phyloP scores from a whole-genome alignment of 805 yeast species.

The Pichia occidentalis region DNA sequence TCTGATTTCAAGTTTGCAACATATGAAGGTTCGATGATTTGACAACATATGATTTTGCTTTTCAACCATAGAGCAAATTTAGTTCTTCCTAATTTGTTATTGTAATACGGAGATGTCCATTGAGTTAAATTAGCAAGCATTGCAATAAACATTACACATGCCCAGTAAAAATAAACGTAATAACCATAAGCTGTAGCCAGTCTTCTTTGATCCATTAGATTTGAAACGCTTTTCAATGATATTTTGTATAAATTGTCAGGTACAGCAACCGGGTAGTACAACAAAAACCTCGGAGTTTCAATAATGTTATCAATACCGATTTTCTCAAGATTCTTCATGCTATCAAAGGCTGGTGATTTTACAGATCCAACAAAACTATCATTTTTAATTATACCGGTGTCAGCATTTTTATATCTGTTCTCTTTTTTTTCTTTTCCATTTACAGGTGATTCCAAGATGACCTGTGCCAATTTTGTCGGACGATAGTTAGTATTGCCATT shows the following conservation, averaged over 20 bases:
- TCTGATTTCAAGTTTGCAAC: conserved; percentile 4
- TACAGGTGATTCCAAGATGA: too few species aligned
- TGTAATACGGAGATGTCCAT: conserved; percentile 32
- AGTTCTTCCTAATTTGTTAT: conserved; percentile 19
- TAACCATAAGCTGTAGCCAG: conserved; percentile 28
- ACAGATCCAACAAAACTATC: conserved; percentile 5
- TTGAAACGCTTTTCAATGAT: conserved; percentile 26
- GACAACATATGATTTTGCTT: conserved; percentile 30
- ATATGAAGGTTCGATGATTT: conserved; percentile 22
- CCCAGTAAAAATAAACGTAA: conserved; percentile 30
- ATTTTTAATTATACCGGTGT: conserved; percentile 5
- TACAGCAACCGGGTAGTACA: conserved; percentile 27
- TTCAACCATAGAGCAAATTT: conserved; percentile 26
- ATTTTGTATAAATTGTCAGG: conserved; percentile 19
- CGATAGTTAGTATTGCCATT: too few species aligned
- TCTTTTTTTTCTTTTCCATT: too few species aligned
- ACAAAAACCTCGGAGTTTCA: conserved; percentile 4
- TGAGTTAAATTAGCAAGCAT: conserved; percentile 23
- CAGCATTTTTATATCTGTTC: too few species aligned
- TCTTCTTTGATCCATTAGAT: conserved; percentile 25
- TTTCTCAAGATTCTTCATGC: conserved; percentile 6
- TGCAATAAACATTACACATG: conserved; percentile 22
- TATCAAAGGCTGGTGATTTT: conserved; percentile 6
- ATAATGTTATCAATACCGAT: conserved; percentile 10
- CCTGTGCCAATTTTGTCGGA: too few species aligned